A percentile compares a stretch with the other conserved stretches of the same genome.
Conservation (phyloP, 2,329 filamentous ascomycete genomes). For the Scedosporium dehoogii region DNA sequence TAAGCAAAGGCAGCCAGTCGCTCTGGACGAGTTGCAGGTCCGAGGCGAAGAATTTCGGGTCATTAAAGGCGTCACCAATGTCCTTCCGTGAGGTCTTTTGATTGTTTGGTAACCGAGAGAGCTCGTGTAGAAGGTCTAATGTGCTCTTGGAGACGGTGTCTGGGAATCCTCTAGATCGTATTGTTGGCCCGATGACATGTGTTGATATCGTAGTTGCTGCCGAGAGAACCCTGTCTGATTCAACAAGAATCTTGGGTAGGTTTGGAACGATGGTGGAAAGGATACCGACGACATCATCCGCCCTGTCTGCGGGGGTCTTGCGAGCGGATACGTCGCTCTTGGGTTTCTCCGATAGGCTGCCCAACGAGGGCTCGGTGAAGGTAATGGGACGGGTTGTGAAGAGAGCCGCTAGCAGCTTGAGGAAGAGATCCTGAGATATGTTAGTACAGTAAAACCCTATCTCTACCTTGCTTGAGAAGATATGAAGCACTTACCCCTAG, state of each 20-base stretch:
- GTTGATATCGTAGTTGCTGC: conserved; percentile 74
- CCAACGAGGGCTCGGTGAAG: conserved; percentile 47
- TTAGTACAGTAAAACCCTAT: conserved; percentile 16
- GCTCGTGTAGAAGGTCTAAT: conserved; percentile 63
- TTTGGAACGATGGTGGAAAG: conserved; percentile 70
- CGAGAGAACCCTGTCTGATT: conserved; percentile 71
- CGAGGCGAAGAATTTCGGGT: conserved; percentile 73
- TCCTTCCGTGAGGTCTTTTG: conserved; percentile 93
- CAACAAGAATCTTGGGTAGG: conserved; percentile 72
- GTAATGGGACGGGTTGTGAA: conserved; percentile 81
- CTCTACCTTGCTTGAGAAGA: too few species aligned
- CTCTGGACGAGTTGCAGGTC: conserved; percentile 53
- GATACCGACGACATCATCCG: conserved; percentile 71
- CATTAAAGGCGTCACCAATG: conserved; percentile 83
- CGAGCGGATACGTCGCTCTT: conserved; percentile 17
- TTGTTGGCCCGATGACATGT: conserved; percentile 69
- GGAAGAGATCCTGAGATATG: conserved; percentile 64
- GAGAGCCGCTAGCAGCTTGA: conserved; percentile 79
- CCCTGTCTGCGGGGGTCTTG: conserved; percentile 33
- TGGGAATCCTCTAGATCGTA: conserved; percentile 80
- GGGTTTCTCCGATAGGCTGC: conserved; percentile 25
- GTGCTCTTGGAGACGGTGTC: conserved; percentile 67
- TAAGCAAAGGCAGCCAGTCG: conserved; percentile 75
- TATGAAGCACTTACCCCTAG: conserved; percentile 55
- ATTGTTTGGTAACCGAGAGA: conserved; percentile 67